Evolutionary conservation across 352 stramenopile genomes (phyloP).

Genomic region (Globisporangium recalcitrans): DNA sequence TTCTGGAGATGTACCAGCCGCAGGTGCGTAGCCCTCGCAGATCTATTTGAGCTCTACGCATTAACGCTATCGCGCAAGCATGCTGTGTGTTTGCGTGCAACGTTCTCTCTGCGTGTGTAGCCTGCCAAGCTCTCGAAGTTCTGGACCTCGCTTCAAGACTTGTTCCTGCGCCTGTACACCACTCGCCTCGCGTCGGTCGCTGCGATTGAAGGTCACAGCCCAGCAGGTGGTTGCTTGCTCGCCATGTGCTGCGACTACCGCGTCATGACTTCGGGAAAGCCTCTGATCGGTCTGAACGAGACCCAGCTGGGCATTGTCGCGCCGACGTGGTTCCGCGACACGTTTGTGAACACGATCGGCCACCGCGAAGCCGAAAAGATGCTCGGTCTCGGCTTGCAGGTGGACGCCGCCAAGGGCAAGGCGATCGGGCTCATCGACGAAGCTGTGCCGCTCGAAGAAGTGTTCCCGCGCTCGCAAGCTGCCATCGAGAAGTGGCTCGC

Average conservation of each 20-base stretch:
- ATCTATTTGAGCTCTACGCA: neutral
- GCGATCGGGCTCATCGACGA: slow-evolving; percentile 76
- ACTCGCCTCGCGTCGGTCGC: slow-evolving; percentile 83
- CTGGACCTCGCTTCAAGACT: slow-evolving; percentile 90
- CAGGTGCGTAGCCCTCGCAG: slow-evolving; percentile 27
- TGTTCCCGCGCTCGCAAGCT: slow-evolving; percentile 56
- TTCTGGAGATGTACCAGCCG: slow-evolving; percentile 91
- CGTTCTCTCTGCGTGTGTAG: slow-evolving; percentile 10
- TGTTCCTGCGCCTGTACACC: slow-evolving; percentile 92
- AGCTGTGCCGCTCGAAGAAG: slow-evolving; percentile 67
- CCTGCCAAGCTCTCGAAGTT: slow-evolving; percentile 72
- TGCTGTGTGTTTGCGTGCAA: neutral
- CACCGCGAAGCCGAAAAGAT: slow-evolving; percentile 84
- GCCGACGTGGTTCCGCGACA: slow-evolving; percentile 75
- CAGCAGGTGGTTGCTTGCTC: slow-evolving; percentile 91
- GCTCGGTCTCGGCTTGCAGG: slow-evolving; percentile 72
- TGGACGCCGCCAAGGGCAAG: slow-evolving; percentile 71
- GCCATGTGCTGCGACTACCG: slow-evolving; percentile 94
- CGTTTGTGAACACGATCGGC: slow-evolving; percentile 82
- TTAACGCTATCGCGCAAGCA: neutral
- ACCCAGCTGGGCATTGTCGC: slow-evolving; percentile 90
- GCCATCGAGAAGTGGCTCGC: slow-evolving; percentile 74
- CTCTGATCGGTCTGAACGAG: slow-evolving; percentile 94
- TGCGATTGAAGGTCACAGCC: slow-evolving; percentile 90
- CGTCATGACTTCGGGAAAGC: slow-evolving; percentile 86